phyloP scores from a whole-genome alignment of 768 basidiomycete genomes.

The Suillus subaureus region DNA sequence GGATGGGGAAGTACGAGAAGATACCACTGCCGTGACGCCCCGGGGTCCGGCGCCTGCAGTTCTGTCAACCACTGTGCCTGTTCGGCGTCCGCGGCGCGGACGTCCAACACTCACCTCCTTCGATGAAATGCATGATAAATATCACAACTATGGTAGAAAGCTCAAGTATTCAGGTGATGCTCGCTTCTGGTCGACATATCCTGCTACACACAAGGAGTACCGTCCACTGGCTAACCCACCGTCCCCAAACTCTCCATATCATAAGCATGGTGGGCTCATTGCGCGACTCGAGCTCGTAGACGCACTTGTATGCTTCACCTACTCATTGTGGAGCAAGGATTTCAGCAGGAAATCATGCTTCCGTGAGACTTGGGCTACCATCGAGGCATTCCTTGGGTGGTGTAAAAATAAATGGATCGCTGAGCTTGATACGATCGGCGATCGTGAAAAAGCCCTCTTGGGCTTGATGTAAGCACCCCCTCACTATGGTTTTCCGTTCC shows the following conservation, averaged over 20 bases:
- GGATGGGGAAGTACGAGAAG: slow-evolving; percentile 51
- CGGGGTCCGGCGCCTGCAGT: slow-evolving; percentile 32
- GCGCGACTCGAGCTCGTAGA: slow-evolving; percentile 81
- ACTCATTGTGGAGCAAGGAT: slow-evolving; percentile 81
- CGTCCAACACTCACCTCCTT: slow-evolving; percentile 48
- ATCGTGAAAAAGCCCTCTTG: slow-evolving; percentile 61
- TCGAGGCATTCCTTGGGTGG: slow-evolving; percentile 69
- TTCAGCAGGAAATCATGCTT: slow-evolving; percentile 57
- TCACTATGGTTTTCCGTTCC: slow-evolving; percentile 16
- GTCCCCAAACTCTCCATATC: slow-evolving; percentile 65
- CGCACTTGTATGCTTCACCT: slow-evolving; percentile 82
- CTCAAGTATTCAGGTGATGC: slow-evolving; percentile 87
- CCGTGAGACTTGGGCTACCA: slow-evolving; percentile 66
- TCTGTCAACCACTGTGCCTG: slow-evolving; percentile 48
- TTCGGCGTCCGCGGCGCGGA: slow-evolving; percentile 69
- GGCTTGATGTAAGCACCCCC: slow-evolving; percentile 73
- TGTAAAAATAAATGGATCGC: slow-evolving; percentile 69
- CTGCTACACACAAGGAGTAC: slow-evolving; percentile 64
- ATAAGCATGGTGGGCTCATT: slow-evolving; percentile 74
- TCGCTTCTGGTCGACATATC: slow-evolving; percentile 75
- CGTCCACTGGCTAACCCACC: slow-evolving; percentile 66
- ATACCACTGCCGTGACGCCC: slow-evolving; percentile 25
- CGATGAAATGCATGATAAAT: slow-evolving; percentile 67
- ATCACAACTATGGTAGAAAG: slow-evolving; percentile 66
- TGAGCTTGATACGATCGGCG: slow-evolving; percentile 42